These are phyloP conservation scores for Boletus reticuloceps DNA, from an alignment of 768 basidiomycete genomes.

Conservation along the genomic window DNA sequence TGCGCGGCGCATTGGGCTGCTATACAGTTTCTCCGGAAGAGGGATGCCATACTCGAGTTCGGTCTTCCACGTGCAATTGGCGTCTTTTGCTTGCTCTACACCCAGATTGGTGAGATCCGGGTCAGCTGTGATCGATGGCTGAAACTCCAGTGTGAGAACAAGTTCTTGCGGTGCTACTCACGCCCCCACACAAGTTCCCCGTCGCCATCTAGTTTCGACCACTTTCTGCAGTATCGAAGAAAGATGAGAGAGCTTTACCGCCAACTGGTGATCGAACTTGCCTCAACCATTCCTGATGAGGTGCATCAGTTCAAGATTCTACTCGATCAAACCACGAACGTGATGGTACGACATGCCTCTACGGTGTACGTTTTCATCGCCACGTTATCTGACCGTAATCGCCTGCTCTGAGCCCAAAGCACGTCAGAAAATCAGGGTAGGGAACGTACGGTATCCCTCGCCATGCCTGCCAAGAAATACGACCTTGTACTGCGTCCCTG, in stretches of 20 bases:
- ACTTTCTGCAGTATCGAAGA: slow-evolving; percentile 35
- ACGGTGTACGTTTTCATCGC: slow-evolving; percentile 65
- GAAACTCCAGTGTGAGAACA: not conserved
- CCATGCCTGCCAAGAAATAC: slow-evolving; percentile 70
- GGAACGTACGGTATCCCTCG: slow-evolving; percentile 64
- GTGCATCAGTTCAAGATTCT: not conserved
- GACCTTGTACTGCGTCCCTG: slow-evolving; percentile 52
- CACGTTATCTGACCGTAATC: slow-evolving; percentile 66
- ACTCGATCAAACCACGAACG: not conserved
- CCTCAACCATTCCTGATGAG: slow-evolving; percentile 57
- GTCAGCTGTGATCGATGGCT: slow-evolving; percentile 45
- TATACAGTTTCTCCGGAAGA: slow-evolving; percentile 54
- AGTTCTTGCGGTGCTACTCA: slow-evolving; percentile 34
- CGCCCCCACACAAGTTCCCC: slow-evolving; percentile 73
- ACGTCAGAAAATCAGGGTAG: not conserved
- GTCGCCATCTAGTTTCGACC: slow-evolving; percentile 60
- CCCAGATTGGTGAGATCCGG: slow-evolving; percentile 61
- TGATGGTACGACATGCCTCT: slow-evolving; percentile 23
- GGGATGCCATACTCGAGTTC: slow-evolving; percentile 45
- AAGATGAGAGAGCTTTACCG: not conserved
- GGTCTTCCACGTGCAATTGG: slow-evolving; percentile 44
- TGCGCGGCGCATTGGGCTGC: slow-evolving; percentile 63
- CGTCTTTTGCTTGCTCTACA: slow-evolving; percentile 49
- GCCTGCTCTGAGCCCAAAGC: slow-evolving; percentile 30
- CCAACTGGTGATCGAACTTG: slow-evolving; percentile 27